A percentile compares a stretch with the other conserved stretches of the same genome.
These are phyloP conservation scores for Filosporella fistucella DNA, from an alignment of 495 filamentous ascomycete species.

Conservation along the genomic window DNA sequence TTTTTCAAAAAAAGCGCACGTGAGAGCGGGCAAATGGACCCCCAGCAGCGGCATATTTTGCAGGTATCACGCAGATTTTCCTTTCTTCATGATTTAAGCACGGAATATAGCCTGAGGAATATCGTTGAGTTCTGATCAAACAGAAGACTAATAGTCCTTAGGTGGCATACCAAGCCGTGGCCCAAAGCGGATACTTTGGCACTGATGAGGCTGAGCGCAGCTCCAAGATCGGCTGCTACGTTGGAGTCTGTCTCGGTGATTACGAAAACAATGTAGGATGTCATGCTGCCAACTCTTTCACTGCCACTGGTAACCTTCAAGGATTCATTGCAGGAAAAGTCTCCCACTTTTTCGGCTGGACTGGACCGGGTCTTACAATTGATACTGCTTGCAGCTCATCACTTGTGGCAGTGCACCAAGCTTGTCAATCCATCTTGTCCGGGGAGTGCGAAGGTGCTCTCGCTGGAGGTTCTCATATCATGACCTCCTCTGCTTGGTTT, in stretches of 20 bases:
- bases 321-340: constrained; percentile 58
- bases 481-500: constrained; percentile 74
- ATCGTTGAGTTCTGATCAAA: too few relatives aligned
- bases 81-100: too few relatives aligned
- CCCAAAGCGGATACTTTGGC: constrained; percentile 33
- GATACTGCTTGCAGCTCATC: constrained; percentile 90
- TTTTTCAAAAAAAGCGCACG: constrained; percentile 42
- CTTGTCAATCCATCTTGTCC: constrained; percentile 74
- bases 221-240: constrained; percentile 10
- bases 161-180: constrained; percentile 52
- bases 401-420: constrained; percentile 56
- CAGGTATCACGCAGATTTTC: too few relatives aligned
- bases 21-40: constrained; percentile 54
- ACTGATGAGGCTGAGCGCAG: too few relatives aligned
- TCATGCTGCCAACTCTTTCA: constrained; percentile 29
- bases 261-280: constrained; percentile 28
- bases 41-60: constrained; percentile 48
- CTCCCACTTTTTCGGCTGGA: constrained; percentile 50
- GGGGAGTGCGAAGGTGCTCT: constrained; percentile 32
- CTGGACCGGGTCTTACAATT: constrained; percentile 61
- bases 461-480: constrained; percentile 57
- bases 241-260: constrained; percentile 15
- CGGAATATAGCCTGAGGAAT: too few relatives aligned
- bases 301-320: constrained; percentile 35
- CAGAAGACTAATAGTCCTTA: too few relatives aligned